These are phyloP conservation scores for Cercospora canescens DNA, from an alignment of 2,329 filamentous ascomycete species.

Conservation along the genomic window DNA sequence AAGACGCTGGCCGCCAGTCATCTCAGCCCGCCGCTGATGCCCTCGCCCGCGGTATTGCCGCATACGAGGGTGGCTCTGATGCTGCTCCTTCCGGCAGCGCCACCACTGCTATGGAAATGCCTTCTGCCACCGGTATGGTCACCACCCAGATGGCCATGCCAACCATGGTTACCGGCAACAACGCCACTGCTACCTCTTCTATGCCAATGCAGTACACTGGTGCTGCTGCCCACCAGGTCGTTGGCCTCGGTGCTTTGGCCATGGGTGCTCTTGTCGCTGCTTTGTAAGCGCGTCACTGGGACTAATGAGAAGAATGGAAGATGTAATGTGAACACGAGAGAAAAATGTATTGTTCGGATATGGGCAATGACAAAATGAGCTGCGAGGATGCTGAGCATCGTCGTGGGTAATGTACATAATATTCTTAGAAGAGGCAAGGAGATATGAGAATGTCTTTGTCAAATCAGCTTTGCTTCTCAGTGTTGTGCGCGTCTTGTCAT, in stretches of 20 bases:
- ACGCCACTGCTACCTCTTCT: constrained; percentile 5
- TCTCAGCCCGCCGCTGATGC: constrained; percentile 12
- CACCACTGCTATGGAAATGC: background rate
- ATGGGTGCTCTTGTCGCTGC: constrained; percentile 13
- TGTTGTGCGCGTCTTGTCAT: too few relatives aligned
- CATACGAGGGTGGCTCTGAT: background rate
- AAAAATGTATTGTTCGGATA: background rate
- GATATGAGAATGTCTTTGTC: background rate
- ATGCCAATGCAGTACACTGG: constrained; percentile 14
- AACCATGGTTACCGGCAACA: background rate
- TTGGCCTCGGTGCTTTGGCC: constrained; percentile 11
- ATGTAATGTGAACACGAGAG: constrained; percentile 1
- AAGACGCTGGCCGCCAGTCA: constrained; percentile 12
- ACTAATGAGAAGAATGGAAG: background rate
- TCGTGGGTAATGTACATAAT: constrained; percentile 1
- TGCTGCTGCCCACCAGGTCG: constrained; percentile 13
- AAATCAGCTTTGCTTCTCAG: background rate
- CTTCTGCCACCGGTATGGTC: background rate
- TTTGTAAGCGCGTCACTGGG: constrained; percentile 1
- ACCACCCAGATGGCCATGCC: constrained; percentile 1
- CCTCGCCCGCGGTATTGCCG: constrained; percentile 11
- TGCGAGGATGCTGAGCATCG: background rate
- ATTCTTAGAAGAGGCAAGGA: background rate
- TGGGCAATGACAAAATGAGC: background rate
- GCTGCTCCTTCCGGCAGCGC: background rate